These are phyloP conservation scores for Nicotiana tomentosiformis DNA, from an alignment of 257 asterid genomes.

Conservation along the genomic window DNA sequence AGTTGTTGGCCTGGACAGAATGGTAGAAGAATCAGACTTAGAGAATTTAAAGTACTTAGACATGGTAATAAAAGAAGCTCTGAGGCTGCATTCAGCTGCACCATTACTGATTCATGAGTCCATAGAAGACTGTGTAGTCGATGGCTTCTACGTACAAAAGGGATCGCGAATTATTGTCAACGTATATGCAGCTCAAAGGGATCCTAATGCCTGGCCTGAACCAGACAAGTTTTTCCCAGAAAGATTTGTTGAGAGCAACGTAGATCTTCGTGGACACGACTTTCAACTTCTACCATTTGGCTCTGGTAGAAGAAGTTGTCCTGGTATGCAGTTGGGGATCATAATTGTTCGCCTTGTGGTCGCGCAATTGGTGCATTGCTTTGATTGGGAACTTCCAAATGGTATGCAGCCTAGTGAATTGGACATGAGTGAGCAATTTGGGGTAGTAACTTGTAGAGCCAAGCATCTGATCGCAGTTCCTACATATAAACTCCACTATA, in stretches of 20 bases:
- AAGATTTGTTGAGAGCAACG: constrained; percentile 4
- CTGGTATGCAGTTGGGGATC: constrained; percentile 21
- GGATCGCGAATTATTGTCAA: constrained; percentile 10
- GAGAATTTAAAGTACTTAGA: constrained; percentile 11
- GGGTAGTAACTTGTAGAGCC: constrained; percentile 19
- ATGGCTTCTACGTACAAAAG: constrained; percentile 14
- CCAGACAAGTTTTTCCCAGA: constrained; percentile 24
- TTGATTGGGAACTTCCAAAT: constrained; percentile 21
- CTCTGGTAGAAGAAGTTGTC: constrained; percentile 27
- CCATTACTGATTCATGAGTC: constrained; percentile 20
- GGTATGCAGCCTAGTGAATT: constrained; percentile 17
- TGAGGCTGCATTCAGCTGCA: constrained; percentile 25
- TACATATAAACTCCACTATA: neutral
- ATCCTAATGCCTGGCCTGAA: constrained; percentile 21
- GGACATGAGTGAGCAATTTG: constrained; percentile 27
- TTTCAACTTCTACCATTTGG: constrained; percentile 26
- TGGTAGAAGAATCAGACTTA: constrained; percentile 17
- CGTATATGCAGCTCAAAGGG: constrained; percentile 15
- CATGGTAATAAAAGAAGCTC: constrained; percentile 22
- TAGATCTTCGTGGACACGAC: constrained; percentile 20
- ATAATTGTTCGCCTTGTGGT: constrained; percentile 12
- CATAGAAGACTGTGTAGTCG: constrained; percentile 19
- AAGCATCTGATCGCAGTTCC: constrained; percentile 15
- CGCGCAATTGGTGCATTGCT: constrained; percentile 27
- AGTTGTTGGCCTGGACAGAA: constrained; percentile 17